Percentiles rank a stretch among this genome's conserved stretches.
Conservation (phyloP, 2,329 filamentous ascomycete species). For the Alternaria panax region DNA sequence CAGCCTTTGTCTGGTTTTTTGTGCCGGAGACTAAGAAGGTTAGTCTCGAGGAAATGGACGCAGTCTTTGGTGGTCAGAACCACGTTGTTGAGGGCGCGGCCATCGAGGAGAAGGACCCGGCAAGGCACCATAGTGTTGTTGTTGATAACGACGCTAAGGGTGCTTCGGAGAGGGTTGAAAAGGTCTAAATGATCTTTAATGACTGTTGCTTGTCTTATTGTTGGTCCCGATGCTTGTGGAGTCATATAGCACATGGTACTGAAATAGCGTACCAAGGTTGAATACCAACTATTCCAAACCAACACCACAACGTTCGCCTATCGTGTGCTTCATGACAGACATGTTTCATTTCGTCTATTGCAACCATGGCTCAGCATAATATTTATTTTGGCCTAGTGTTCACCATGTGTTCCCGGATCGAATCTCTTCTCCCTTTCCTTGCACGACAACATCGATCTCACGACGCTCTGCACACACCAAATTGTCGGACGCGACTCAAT, state of each 20-base stretch:
- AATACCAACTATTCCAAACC: not conserved
- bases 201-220: not conserved
- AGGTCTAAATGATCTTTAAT: not conserved
- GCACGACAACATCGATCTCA: not conserved
- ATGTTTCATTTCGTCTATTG: not conserved
- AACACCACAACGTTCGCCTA: not conserved
- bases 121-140: slow-evolving; percentile 31
- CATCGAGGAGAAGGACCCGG: slow-evolving; percentile 53
- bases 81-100: slow-evolving; percentile 63
- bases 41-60: slow-evolving; percentile 64
- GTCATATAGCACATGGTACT: not conserved
- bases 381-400: not conserved
- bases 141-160: slow-evolving; percentile 32
- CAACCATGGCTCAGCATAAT: not conserved
- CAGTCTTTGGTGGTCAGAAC: slow-evolving; percentile 64
- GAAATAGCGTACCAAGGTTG: slow-evolving; percentile 4
- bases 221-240: not conserved
- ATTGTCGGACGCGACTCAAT: not conserved
- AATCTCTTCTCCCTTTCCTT: not conserved
- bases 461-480: not conserved
- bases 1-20: slow-evolving; percentile 53
- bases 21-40: slow-evolving; percentile 56
- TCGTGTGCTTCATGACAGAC: not conserved
- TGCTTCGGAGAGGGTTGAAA: slow-evolving; percentile 19
- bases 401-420: not conserved